These are phyloP conservation scores for Neurospora sp. DNA, from an alignment of 495 filamentous ascomycete species.

Conservation along the genomic window DNA sequence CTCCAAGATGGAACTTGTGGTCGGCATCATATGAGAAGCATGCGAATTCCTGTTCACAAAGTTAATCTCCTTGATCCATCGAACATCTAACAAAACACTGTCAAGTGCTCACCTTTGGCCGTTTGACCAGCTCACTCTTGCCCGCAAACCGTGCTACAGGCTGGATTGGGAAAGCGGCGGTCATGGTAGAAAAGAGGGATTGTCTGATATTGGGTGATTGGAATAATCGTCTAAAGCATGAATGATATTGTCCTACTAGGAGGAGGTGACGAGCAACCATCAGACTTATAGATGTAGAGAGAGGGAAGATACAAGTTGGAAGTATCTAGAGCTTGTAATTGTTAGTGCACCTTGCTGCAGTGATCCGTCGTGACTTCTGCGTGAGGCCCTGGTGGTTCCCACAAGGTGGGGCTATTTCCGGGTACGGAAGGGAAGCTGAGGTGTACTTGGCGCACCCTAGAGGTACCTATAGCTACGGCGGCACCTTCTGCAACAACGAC, in stretches of 20 bases:
- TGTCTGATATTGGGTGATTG: not conserved
- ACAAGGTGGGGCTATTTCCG: not conserved
- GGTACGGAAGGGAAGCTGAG: not conserved
- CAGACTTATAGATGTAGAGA: not conserved
- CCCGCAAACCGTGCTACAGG: slow-evolving; percentile 51
- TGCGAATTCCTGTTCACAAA: slow-evolving; percentile 57
- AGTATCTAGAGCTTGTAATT: not conserved
- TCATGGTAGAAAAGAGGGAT: slow-evolving; percentile 18
- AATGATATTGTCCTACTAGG: not conserved
- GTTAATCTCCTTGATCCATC: not conserved
- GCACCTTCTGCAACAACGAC: not conserved
- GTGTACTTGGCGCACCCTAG: not conserved
- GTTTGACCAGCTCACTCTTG: slow-evolving; percentile 51
- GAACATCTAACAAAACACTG: not conserved
- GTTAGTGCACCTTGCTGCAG: not conserved
- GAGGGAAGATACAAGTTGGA: not conserved
- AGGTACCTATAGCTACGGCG: not conserved
- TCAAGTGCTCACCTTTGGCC: slow-evolving; percentile 46
- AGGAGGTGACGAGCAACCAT: not conserved
- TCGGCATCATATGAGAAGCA: slow-evolving; percentile 85
- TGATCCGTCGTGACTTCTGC: not conserved
- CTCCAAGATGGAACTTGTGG: slow-evolving; percentile 64
- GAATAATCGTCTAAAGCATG: not conserved
- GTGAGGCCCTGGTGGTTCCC: not conserved
- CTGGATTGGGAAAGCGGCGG: slow-evolving; percentile 48